These are phyloP conservation scores for Spergularia bocconei DNA, from an alignment of 148 eudicot genomes.

Conservation along the genomic window DNA sequence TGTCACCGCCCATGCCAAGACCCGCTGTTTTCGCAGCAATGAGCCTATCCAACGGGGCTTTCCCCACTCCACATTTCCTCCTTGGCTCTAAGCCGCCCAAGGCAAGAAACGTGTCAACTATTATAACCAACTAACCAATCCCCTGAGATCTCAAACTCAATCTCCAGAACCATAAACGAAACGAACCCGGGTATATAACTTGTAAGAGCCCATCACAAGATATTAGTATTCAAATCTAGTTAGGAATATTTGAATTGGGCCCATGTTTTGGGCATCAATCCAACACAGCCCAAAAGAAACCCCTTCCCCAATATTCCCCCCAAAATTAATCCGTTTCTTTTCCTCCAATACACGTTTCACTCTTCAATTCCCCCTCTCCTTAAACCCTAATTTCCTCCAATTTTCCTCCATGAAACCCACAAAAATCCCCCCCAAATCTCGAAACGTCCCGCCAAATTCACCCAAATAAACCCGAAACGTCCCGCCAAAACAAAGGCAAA, in stretches of 20 bases:
- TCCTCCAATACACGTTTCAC: background rate
- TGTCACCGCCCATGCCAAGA: no score
- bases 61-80: no score
- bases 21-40: no score
- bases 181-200: no score
- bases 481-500: no score
- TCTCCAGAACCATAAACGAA: no score
- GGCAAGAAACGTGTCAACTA: no score
- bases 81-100: no score
- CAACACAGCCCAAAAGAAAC: constrained; percentile 12
- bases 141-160: no score
- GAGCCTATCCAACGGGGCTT: no score
- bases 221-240: background rate
- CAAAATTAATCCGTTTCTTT: background rate
- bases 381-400: background rate
- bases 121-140: no score
- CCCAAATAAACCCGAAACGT: background rate
- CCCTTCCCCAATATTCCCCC: background rate
- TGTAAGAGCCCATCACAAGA: no score
- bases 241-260: background rate
- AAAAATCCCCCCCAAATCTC: background rate
- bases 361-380: background rate
- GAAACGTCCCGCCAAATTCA: background rate
- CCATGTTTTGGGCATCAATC: background rate
- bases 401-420: background rate